Conservation (phyloP, 768 basidiomycete genomes). For the Mycena belliarum region DNA sequence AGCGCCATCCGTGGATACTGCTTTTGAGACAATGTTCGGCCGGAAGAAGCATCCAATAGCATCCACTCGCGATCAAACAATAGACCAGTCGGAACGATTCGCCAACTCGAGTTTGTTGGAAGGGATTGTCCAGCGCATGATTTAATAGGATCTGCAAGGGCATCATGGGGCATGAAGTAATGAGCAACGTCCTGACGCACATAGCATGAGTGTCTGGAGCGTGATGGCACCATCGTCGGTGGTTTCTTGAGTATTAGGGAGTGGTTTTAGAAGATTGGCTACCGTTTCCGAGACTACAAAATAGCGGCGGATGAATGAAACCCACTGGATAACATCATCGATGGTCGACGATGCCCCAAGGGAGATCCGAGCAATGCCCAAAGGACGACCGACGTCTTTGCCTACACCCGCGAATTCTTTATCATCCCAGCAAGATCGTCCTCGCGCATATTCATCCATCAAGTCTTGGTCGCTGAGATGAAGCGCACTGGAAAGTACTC, state of each 20-base stretch:
- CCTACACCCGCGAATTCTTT: slow-evolving; percentile 16
- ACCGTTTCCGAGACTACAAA: slow-evolving; percentile 22
- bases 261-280: slow-evolving; percentile 3
- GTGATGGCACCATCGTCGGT: neutral
- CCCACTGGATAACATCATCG: slow-evolving; percentile 19
- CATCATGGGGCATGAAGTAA: too few relatives aligned
- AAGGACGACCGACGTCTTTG: neutral
- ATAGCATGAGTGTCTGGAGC: slow-evolving; percentile 16
- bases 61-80: slow-evolving; percentile 23
- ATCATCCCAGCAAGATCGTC: slow-evolving; percentile 23
- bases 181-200: too few relatives aligned
- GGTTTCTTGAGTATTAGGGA: neutral
- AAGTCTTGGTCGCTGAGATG: slow-evolving; percentile 17
- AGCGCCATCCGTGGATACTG: slow-evolving; percentile 21
- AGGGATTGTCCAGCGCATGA: slow-evolving; percentile 21
- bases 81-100: slow-evolving; percentile 16
- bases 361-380: slow-evolving; percentile 22
- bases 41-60: slow-evolving; percentile 15
- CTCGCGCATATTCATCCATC: slow-evolving; percentile 15
- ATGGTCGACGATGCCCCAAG: slow-evolving; percentile 22
- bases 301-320: slow-evolving; percentile 22
- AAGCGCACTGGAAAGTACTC: slow-evolving; percentile 12
- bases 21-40: slow-evolving; percentile 21
- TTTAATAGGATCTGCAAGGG: slow-evolving; percentile 21
- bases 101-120: slow-evolving; percentile 8